These are phyloP conservation scores for Trichophyton schoenleinii DNA, from an alignment of 2,329 filamentous ascomycete species.

Conservation along the genomic window DNA sequence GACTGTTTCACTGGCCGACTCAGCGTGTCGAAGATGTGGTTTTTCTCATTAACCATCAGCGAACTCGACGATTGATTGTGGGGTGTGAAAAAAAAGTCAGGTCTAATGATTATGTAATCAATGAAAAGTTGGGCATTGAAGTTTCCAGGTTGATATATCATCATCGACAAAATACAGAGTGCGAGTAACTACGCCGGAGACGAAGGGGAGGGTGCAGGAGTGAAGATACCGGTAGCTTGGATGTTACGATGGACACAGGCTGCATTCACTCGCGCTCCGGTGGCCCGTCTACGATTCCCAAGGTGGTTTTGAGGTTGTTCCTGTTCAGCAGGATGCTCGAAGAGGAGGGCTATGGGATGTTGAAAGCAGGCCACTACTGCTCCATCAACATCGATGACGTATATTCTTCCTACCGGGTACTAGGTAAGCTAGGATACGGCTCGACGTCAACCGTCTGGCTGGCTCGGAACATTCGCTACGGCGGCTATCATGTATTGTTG, in stretches of 20 bases:
- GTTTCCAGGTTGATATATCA: no score
- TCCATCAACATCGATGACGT: slow-evolving; percentile 23
- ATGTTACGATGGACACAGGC: not conserved
- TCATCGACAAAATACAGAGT: no score
- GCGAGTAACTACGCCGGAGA: no score
- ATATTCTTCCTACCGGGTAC: slow-evolving; percentile 18
- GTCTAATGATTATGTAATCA: not conserved
- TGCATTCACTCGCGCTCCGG: not conserved
- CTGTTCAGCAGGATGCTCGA: slow-evolving; percentile 15
- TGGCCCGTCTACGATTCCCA: slow-evolving; percentile 15
- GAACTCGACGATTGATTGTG: slow-evolving; percentile 2
- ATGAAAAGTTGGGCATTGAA: no score
- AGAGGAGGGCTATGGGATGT: slow-evolving; percentile 18
- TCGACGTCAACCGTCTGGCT: slow-evolving; percentile 22
- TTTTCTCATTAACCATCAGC: slow-evolving; percentile 13
- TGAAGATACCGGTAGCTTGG: not conserved
- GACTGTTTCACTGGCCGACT: slow-evolving; percentile 7
- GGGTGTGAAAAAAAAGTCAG: slow-evolving; percentile 2
- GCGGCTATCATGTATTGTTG: slow-evolving; percentile 17
- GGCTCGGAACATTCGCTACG: slow-evolving; percentile 19
- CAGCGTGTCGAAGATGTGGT: slow-evolving; percentile 8
- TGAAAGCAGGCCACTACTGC: slow-evolving; percentile 21
- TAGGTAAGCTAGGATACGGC: slow-evolving; percentile 24
- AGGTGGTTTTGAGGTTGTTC: slow-evolving; percentile 15
- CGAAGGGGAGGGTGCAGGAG: no score